Conservation (phyloP, 148 eudicot species). For the Chenopodium suecicum region DNA sequence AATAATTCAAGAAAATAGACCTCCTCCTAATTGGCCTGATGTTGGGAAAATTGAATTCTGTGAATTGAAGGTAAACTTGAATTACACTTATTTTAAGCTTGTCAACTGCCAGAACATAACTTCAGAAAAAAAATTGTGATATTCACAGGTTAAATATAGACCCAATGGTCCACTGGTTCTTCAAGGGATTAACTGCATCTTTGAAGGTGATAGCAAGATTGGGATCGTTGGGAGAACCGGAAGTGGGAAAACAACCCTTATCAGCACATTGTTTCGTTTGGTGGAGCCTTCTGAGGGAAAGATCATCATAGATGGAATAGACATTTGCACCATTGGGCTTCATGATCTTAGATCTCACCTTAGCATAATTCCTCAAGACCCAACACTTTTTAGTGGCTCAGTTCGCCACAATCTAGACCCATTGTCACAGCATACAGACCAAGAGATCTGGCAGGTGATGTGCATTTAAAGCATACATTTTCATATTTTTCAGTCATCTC, state of each 20-base stretch:
- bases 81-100: background rate
- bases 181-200: constrained; percentile 43
- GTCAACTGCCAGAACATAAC: background rate
- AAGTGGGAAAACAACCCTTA: constrained; percentile 59
- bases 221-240: constrained; percentile 69
- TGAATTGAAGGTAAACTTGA: constrained; percentile 36
- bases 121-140: background rate
- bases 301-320: constrained; percentile 43
- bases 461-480: background rate
- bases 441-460: constrained; percentile 55
- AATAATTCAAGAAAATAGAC: constrained; percentile 34
- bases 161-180: constrained; percentile 51
- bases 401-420: constrained; percentile 59
- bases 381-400: constrained; percentile 51
- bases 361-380: constrained; percentile 62
- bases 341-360: constrained; percentile 60
- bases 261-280: constrained; percentile 53
- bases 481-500: background rate
- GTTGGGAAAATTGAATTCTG: constrained; percentile 41
- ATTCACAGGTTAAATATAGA: constrained; percentile 44
- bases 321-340: constrained; percentile 47
- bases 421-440: constrained; percentile 47
- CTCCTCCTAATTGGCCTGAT: constrained; percentile 40
- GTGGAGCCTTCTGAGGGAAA: constrained; percentile 56
- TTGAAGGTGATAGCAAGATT: constrained; percentile 53